Base-by-base conservation (phyloP, 169 alveolate genomes). In the Plasmodium malariae region DNA sequence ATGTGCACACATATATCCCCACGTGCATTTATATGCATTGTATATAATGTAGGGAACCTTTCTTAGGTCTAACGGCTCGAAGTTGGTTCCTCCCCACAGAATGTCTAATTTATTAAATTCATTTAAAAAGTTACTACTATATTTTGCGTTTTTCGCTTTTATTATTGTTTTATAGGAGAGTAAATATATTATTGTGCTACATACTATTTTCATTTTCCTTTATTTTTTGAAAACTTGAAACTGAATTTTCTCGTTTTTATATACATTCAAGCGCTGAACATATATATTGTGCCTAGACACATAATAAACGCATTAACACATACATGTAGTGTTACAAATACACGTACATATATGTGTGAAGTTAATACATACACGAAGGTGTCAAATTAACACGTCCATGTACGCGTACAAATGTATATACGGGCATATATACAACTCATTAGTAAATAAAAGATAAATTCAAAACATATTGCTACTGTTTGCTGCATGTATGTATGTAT, bases 201-300 rank as follows among this genome's bases (percentile, higher is more conserved):
- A 37, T 76, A 76, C 19, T 60, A 62, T 26, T 14, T 76, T 76
- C 89, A 76, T 76, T 76, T 76, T 76, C 17, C 45, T 76, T 26
- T 17, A 14, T 43, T 74, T 74, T 17, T 34, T n/a, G n/a, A n/a
- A n/a, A n/a, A n/a, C n/a, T n/a, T n/a, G n/a, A n/a, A n/a, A n/a
- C n/a, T n/a, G n/a, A n/a, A n/a, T n/a, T n/a, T n/a, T n/a, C n/a
- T n/a, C 51, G n/a, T 40, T 40, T 40, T 40, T 9, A 40, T 9
- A 40, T 9, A 40, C 51, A 6, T 6, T 40, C 9, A 40, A 40
- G 51, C 51, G 9, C 5, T 40, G 51, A 40, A 40, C 51, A 40
- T 40, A n/a, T n/a, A n/a, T n/a, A n/a, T n/a, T n/a, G n/a, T n/a
- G n/a, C n/a, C n/a, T n/a, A n/a, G n/a, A n/a, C n/a, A n/a, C n/a